Evolutionary conservation across 164 flowering plant species (phyloP), one percentile per base, ranked within the genome.

Genomic region (Malania oleifera): DNA sequence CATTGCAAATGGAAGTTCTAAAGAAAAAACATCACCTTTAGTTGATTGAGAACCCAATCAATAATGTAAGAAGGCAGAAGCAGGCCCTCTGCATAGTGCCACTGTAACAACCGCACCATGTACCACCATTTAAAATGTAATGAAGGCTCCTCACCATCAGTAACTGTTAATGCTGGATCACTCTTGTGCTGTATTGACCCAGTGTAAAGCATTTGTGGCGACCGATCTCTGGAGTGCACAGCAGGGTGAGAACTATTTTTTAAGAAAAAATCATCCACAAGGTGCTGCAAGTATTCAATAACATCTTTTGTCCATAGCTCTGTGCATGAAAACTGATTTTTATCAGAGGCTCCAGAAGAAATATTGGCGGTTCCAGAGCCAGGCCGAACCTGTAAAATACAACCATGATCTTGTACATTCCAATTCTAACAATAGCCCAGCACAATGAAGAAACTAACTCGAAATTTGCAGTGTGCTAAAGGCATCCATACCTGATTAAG

Each of bases 281-380:
- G 91, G 60, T 20, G 12, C 64, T 91, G 93, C 77, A 95, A 71
- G 70, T 87, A 95, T 11, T 89, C 98, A 68, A 81, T 75, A 44
- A 95, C 77, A 81, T 95, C 98, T 73, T 83, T 95, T 35, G 99
- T 91, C 98, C 99, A 95, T 15, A 77, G 77, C 71, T 95, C 98
- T 22, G 96, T 71, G 60, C 98, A 89, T 48, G 85, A 63, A 25
- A 76, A 52, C 54, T 79, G 96, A 60, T 72, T 70, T 77, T 80
- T 85, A 59, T 95, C 98, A 64, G 80, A 64, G 19, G 75, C 57
- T 54, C 91, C 88, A 48, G 96, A 82, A 41, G 95, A 73, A 65
- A 80, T 71, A 70, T 68, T 46, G 9, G 2, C 22, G 13, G 37
- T 61, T 22, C 78, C 56, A 48, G 86, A 71, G 39, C 72, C 72